A percentile compares a stretch with the other conserved stretches of the same genome.
These are phyloP conservation scores for Wickerhamiella infanticola DNA, from an alignment of 1,139 yeast genomes.

Conservation along the genomic window DNA sequence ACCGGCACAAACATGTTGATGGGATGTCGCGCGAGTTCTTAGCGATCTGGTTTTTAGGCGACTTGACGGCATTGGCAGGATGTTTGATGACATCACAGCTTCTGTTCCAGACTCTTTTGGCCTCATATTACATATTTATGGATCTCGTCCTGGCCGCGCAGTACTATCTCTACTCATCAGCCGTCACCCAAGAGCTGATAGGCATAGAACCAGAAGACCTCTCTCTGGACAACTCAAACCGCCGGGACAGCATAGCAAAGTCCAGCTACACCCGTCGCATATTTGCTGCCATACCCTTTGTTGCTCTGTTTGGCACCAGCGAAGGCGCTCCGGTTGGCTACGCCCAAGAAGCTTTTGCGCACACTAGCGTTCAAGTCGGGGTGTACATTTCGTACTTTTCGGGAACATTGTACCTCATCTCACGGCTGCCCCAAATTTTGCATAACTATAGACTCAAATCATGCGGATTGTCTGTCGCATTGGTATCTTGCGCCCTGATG, in stretches of 20 bases:
- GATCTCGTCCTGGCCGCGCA: constrained; percentile 61
- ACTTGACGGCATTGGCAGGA: constrained; percentile 62
- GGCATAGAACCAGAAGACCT: constrained; percentile 1
- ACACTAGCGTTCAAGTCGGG: neutral
- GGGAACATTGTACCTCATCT: constrained; percentile 55
- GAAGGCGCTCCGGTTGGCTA: neutral
- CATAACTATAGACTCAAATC: constrained; percentile 64
- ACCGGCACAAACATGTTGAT: constrained; percentile 61
- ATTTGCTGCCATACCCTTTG: neutral
- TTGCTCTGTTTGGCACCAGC: neutral
- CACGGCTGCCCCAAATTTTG: constrained; percentile 72
- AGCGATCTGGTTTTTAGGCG: constrained; percentile 72
- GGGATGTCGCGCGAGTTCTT: constrained; percentile 73
- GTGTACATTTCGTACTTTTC: constrained; percentile 61
- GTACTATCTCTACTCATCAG: constrained; percentile 47
- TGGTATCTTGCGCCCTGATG: constrained; percentile 61
- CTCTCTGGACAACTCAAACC: constrained; percentile 11
- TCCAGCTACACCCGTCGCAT: constrained; percentile 7
- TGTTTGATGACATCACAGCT: constrained; percentile 65
- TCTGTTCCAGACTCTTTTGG: constrained; percentile 59
- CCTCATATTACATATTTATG: constrained; percentile 58
- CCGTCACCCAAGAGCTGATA: neutral
- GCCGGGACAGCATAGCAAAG: constrained; percentile 3
- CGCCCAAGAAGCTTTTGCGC: neutral
- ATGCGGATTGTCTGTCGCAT: constrained; percentile 69